phyloP scores from a whole-genome alignment of 805 yeast species.

The Candida berthetii region DNA sequence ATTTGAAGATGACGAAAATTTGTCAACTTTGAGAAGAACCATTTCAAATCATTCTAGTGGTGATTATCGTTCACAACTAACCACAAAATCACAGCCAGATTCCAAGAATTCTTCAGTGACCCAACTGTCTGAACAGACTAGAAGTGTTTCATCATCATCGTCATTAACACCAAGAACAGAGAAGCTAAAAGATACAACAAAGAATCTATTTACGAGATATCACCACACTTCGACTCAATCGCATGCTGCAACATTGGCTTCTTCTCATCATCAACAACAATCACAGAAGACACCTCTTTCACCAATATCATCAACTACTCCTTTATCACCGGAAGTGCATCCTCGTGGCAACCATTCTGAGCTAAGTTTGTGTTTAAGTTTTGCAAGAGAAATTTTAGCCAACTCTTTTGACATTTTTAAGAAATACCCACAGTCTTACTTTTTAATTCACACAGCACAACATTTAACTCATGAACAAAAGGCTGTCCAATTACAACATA shows the following conservation, averaged over 20 bases:
- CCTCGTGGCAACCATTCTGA: not conserved
- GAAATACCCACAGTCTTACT: constrained; percentile 27
- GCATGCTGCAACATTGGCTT: not conserved
- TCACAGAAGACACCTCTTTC: not conserved
- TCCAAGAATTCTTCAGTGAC: not conserved
- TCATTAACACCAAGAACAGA: constrained; percentile 18
- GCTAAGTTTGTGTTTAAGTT: constrained; percentile 3
- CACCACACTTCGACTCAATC: constrained; percentile 8
- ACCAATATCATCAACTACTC: not conserved
- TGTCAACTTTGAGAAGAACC: constrained; percentile 9
- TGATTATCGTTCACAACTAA: constrained; percentile 1
- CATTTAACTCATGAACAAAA: constrained; percentile 1
- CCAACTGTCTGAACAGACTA: not conserved
- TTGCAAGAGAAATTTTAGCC: constrained; percentile 19
- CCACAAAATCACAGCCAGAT: constrained; percentile 3
- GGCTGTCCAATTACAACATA: constrained; percentile 1
- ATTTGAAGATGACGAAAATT: constrained; percentile 12
- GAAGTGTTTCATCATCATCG: constrained; percentile 5
- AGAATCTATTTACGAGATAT: constrained; percentile 13
- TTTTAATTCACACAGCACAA: constrained; percentile 6
- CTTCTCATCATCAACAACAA: not conserved
- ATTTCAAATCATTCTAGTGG: constrained; percentile 13
- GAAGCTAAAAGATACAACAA: constrained; percentile 17
- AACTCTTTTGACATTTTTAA: constrained; percentile 25
- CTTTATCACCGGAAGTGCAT: not conserved